Evolutionary conservation across 164 flowering plant genomes (phyloP), one percentile per base, ranked within the genome.

Genomic region (Nymphaea thermarum): DNA sequence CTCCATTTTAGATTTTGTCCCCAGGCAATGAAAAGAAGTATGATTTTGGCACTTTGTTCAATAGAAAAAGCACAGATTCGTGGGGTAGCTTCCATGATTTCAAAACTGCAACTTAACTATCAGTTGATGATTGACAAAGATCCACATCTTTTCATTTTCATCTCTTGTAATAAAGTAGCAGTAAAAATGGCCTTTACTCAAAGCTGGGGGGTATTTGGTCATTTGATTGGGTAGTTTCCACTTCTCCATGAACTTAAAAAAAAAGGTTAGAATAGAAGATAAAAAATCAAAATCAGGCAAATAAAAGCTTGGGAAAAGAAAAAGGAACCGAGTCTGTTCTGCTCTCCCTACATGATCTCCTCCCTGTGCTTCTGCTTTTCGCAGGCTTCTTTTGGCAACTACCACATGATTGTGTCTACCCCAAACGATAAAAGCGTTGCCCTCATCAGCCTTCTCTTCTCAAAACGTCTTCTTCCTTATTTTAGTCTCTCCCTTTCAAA

Each of bases 401-500:
- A 68, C 74, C 74, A 75, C 77, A 75, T 71, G 77, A 71, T 75
- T 71, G 68, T 44, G 47, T 60, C 67, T 72, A 15, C 36, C 36
- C 71, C 61, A 42, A 17, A 41, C 25, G 4, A 44, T 42, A 53
- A 43, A 42, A 25, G 63, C 66, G 15, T 64, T 8, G 7, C 43
- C 51, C 44, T 43, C 53, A 25, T 25, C 36, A 25, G 36, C 36
- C 36, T 25, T 25, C 57, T 51, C 12, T 51, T 15, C 57, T 51
- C 12, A 10, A 8, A 15, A 8, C 14, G 12, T 51, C 65, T 17
- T 67, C 41, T 44, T 70, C 44, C 60, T 63, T 67, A 60, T 60
- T 36, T 61, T 62, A 47, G 64, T 66, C 68, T 41, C 25, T 51
- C 57, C 57, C 57, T 8, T 15, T 51, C 57, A 3, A 51, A 51